Evolutionary conservation across 495 filamentous ascomycete species (phyloP), one percentile per base, ranked within the genome.

Genomic region (Neurospora sp.): DNA sequence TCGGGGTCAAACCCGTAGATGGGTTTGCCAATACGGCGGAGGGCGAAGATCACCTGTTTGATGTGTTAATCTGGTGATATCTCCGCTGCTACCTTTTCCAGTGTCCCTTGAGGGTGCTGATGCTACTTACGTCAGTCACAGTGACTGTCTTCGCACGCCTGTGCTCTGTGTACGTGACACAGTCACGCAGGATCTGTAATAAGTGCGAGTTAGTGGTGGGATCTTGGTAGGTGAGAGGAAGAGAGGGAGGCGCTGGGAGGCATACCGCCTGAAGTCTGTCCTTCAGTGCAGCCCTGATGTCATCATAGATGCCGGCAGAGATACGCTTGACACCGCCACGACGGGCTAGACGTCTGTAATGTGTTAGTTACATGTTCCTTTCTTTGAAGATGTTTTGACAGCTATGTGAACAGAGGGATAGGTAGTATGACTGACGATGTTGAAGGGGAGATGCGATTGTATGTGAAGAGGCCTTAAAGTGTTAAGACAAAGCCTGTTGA

Each of bases 261-360:
- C 74, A 31, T 76, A 94, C 91, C 39, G 81, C 73, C n/a, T 83
- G 76, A 0, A 94, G 78, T 1, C 85, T 82, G 0, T 76, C 73
- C 39, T 87, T 89, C 2, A 96, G 39, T 0, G 83, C 88, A 0
- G 20, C 20, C 0, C 94, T 85, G 1, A 87, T 81, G 0, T 93
- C 91, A 1, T 93, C 86, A 77, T 97, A 97, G n/a, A 97, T 90
- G 0, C 69, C 73, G 0, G 75, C 84, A 0, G 88, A 90, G 20
- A 96, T 93, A 0, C 93, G 82, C 74, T 92, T 91, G 6, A 96
- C 87, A 0, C 93, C 93, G 4, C 93, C 93, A 20, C 93, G 88
- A 2, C 93, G 88, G 5, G 93, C 93, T 4, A 96, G 83, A 70
- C 93, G 92, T 68, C 92, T 94, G 70, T 44, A 37, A 27, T 16